Base-by-base conservation (phyloP, 495 filamentous ascomycete species). In the Aspergillus panamensis region DNA sequence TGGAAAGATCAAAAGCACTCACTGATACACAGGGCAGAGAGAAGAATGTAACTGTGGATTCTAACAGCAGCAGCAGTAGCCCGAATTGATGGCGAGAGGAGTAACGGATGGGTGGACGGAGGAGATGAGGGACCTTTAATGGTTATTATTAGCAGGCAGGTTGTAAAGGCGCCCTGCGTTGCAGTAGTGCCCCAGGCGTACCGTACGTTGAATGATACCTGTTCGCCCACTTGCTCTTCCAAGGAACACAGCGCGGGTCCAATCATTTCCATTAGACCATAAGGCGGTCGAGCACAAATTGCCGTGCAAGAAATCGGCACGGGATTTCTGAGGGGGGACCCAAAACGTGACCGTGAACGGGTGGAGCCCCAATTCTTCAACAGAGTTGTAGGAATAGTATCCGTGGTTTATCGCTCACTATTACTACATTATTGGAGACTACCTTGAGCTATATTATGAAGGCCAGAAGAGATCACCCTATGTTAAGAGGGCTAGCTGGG, bases 141-240 rank as follows among this genome's bases (percentile, higher is more conserved):
- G 5, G 25, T 25, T 62, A 62, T 62, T 62, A 62, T 55, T 59
- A 59, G 55, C 35, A 62, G 42, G 42, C 42, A 45, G 42, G 42
- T 25, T 25, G 25, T 1, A 20, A 45, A 39, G 35, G 6, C 35
- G 42, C 19, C n/a, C 42, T 17, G 42, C 16, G 42, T 44, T 44
- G n/a, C 12, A 20, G n/a, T 44, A n/a, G 12, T 25, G 16, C 42
- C n/a, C 42, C n/a, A 44, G 42, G 20, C 17, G 42, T 45, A 45
- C 42, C 19, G 17, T 17, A 45, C 16, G 42, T 39, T 39, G 6
- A 13, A 39, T 8, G 35, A 8, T 35, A 35, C 40, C 2, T n/a
- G 9, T 16, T 44, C 40, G 3, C 13, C 40, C 40, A 44, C 40
- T 19, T n/a, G n/a, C 33, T 13, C 33, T 8, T 8, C 10, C 8